Percentiles rank a stretch among this genome's conserved stretches.
Conservation (phyloP, 768 basidiomycete species). For the Boletus pseudo-olivaceus region DNA sequence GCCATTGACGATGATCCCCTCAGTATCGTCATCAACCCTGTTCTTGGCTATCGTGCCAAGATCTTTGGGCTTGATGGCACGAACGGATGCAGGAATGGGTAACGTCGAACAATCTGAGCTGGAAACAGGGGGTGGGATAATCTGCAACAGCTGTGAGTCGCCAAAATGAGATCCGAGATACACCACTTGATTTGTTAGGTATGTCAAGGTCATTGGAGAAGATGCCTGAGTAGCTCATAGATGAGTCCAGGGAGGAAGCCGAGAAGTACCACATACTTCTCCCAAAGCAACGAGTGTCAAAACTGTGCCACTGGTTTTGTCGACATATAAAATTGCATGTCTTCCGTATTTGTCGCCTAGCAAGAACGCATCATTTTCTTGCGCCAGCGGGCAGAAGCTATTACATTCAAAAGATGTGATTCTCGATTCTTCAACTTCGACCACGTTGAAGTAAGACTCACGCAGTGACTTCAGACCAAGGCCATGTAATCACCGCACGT, state of each 20-base stretch:
- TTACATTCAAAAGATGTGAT: not conserved
- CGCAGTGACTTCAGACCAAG: slow-evolving; percentile 72
- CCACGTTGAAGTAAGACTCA: slow-evolving; percentile 33
- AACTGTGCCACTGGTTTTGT: slow-evolving; percentile 34
- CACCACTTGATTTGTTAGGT: slow-evolving; percentile 64
- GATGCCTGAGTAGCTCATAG: slow-evolving; percentile 48
- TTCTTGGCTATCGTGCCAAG: slow-evolving; percentile 41
- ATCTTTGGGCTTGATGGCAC: slow-evolving; percentile 36
- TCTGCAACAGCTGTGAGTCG: slow-evolving; percentile 71
- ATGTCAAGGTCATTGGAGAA: slow-evolving; percentile 65
- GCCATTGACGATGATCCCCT: slow-evolving; percentile 49
- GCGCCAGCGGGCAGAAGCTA: slow-evolving; percentile 54
- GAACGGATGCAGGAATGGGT: slow-evolving; percentile 48
- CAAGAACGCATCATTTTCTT: slow-evolving; percentile 46
- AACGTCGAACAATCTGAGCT: slow-evolving; percentile 42
- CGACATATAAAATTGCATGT: slow-evolving; percentile 60
- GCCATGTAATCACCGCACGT: slow-evolving; percentile 62
- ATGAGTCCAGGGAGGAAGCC: slow-evolving; percentile 5
- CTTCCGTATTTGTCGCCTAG: slow-evolving; percentile 72
- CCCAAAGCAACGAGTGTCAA: slow-evolving; percentile 66
- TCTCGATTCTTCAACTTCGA: not conserved
- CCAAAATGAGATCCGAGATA: slow-evolving; percentile 82
- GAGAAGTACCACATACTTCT: slow-evolving; percentile 44
- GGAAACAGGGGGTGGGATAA: slow-evolving; percentile 46
- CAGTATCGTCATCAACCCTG: slow-evolving; percentile 19